These are phyloP conservation scores for Talaromyces sp. DNA, from an alignment of 2,329 filamentous ascomycete species.

Conservation along the genomic window DNA sequence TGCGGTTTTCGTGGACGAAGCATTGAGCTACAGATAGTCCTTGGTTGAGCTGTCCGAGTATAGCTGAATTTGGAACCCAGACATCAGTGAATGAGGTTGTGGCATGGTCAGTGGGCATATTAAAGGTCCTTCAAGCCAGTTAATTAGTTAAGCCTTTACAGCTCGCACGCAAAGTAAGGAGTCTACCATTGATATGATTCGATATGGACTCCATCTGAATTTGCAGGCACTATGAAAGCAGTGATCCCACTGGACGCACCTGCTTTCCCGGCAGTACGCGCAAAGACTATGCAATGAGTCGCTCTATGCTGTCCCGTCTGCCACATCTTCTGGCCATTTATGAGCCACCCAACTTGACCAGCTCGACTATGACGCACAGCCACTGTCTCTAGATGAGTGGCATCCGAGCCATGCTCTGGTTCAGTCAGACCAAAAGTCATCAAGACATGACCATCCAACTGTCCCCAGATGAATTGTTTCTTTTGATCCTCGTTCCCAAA, in stretches of 20 bases:
- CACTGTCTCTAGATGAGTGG: background rate
- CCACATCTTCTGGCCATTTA: background rate
- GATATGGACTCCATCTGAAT: background rate
- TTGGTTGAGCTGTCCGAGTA: background rate
- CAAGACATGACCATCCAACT: background rate
- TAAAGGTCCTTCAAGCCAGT: background rate
- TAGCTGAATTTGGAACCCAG: background rate
- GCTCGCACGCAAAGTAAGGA: background rate
- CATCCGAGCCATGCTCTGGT: background rate
- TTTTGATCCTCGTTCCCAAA: background rate
- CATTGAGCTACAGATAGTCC: background rate
- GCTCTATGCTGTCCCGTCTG: background rate
- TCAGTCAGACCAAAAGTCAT: background rate
- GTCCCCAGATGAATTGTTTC: background rate
- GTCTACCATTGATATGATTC: background rate
- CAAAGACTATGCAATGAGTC: background rate
- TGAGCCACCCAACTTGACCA: background rate
- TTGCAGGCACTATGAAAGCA: background rate
- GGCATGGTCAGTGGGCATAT: background rate
- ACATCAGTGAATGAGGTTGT: background rate
- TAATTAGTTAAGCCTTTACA: background rate
- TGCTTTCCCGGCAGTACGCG: background rate
- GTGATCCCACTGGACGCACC: background rate
- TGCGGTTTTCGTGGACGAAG: background rate
- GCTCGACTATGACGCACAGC: background rate